Base-by-base conservation (phyloP, 1,139 yeast species). In the Pichiaceae sp. region DNA sequence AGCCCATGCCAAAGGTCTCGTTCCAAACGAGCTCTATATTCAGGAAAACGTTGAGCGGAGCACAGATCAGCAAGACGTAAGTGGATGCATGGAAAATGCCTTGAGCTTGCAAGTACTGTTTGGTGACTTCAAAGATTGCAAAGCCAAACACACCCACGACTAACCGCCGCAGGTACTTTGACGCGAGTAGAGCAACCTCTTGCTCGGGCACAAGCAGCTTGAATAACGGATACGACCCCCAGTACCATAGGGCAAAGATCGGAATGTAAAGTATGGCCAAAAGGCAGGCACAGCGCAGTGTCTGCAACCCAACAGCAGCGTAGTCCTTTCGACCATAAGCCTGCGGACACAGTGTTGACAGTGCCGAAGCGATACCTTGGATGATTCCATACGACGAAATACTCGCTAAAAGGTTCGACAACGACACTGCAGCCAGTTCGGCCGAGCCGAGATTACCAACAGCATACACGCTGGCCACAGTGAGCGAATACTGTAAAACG, bases 381-480 rank as follows among this genome's bases (percentile, higher is more conserved):
- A 80, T 75, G 14, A 80, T 69, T 26, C 85, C 83, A 46, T 78
- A 75, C 0, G 84, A 83, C 3, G 84, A 71, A 33, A 81, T 79
- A 50, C 79, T 81, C 2, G 87, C 85, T 3, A 87, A 74, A 80
- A 81, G 76, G 24, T 84, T 73, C 8, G 84, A 75, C 39, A 81
- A 62, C 28, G 86, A 76, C 8, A 81, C 84, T 1, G 83, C 85
- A 3, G 79, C 86, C 42, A 84, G 63, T 55, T 82, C 86, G 25
- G 70, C 68, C 38, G 81, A 75, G n/a, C 96, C 96, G 38, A 85
- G 62, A 51, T 82, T 80, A 6, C 95, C 94, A 11, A 82, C 94
- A 8, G 83, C 74, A 53, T 84, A 83, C 18, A 86, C 84, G 0
- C 93, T 80, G 0, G 95, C 89, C 36, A 85, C 82, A 0, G 91